Evolutionary conservation across 2,329 filamentous ascomycete species (phyloP).

Genomic region (Huntiella abstrusa): DNA sequence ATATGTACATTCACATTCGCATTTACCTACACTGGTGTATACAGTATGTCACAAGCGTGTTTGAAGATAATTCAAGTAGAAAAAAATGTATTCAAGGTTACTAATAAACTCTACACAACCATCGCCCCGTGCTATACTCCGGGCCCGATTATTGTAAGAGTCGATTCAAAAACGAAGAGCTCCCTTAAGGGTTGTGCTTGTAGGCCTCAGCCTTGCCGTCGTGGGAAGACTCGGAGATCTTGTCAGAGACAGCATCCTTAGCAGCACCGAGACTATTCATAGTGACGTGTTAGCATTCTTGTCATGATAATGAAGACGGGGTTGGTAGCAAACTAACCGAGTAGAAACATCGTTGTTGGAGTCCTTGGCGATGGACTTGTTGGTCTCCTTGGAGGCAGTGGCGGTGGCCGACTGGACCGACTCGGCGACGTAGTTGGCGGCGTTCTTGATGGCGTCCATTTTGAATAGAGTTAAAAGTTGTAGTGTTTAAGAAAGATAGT

Average conservation of each 20-base stretch:
- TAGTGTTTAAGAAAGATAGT: too few species aligned
- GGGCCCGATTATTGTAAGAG: not conserved
- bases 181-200: slow-evolving; percentile 17
- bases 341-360: slow-evolving; percentile 30
- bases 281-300: slow-evolving; percentile 16
- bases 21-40: too few species aligned
- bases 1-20: too few species aligned
- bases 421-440: slow-evolving; percentile 52
- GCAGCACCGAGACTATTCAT: slow-evolving; percentile 23
- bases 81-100: too few species aligned
- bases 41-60: too few species aligned
- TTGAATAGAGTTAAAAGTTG: slow-evolving; percentile 16
- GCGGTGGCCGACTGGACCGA: slow-evolving; percentile 37
- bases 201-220: slow-evolving; percentile 24
- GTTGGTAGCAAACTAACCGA: slow-evolving; percentile 24
- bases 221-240: slow-evolving; percentile 24
- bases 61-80: too few species aligned
- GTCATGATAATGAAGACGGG: not conserved
- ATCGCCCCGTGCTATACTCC: not conserved
- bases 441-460: slow-evolving; percentile 39
- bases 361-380: slow-evolving; percentile 52
- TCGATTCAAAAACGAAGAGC: not conserved
- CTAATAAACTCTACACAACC: not conserved
- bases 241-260: slow-evolving; percentile 31
- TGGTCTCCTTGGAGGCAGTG: slow-evolving; percentile 46